phyloP scores from a whole-genome alignment of 2,329 filamentous ascomycete species.

The Fusarium chlamydosporum region DNA sequence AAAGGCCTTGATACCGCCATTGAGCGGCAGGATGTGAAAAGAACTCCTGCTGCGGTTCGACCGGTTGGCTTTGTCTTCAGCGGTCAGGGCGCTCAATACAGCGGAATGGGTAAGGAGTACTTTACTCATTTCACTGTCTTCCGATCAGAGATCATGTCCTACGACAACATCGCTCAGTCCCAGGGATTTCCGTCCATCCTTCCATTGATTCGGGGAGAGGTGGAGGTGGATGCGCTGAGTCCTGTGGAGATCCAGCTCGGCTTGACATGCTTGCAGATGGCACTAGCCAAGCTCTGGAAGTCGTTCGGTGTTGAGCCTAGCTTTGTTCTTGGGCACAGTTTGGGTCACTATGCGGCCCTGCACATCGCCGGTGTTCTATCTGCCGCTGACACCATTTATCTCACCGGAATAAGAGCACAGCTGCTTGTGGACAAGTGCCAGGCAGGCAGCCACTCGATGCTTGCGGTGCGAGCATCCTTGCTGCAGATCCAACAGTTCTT shows the following conservation, averaged over 20 bases:
- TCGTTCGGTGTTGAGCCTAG: constrained; percentile 59
- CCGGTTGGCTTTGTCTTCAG: constrained; percentile 7
- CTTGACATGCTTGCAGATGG: constrained; percentile 59
- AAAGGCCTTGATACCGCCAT: not conserved
- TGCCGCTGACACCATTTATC: constrained; percentile 70
- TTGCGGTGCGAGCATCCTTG: constrained; percentile 36
- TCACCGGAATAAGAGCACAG: constrained; percentile 71
- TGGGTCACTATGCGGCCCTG: constrained; percentile 77
- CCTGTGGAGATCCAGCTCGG: constrained; percentile 57
- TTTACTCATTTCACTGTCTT: not conserved
- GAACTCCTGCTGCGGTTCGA: not conserved
- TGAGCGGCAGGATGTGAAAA: not conserved
- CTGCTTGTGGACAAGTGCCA: constrained; percentile 1
- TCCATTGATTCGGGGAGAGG: not conserved
- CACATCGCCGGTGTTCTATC: constrained; percentile 72
- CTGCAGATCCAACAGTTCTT: constrained; percentile 19
- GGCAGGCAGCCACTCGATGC: constrained; percentile 23
- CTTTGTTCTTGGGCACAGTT: constrained; percentile 63
- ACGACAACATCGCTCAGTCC: not conserved
- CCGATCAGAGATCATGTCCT: not conserved
- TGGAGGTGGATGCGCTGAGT: constrained; percentile 8
- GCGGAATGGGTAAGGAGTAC: constrained; percentile 11
- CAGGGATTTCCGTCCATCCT: constrained; percentile 9
- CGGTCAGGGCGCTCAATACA: constrained; percentile 27
- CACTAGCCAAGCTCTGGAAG: constrained; percentile 55